Base-by-base conservation (phyloP, 768 basidiomycete species). In the Rhodocollybia butyracea region DNA sequence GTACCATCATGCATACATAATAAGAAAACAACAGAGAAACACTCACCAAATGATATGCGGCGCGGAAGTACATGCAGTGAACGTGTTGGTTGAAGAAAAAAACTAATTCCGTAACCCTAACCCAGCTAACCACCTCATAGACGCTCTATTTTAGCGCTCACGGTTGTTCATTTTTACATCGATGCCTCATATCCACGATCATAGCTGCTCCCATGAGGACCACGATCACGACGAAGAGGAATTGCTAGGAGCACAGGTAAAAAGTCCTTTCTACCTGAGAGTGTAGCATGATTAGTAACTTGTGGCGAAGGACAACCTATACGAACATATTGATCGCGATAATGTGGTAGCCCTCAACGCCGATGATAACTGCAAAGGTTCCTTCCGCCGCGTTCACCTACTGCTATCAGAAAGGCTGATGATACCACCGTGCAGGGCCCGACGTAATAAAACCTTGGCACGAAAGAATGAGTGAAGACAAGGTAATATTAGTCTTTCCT, bases 391-490 rank as follows among this genome's bases (percentile, higher is more conserved):
- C n/a, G n/a, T n/a, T n/a, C n/a, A n/a, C n/a, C n/a, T n/a, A n/a
- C n/a, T n/a, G n/a, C n/a, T n/a, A n/a, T n/a, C n/a, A n/a, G n/a
- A n/a, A n/a, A n/a, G n/a, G n/a, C n/a, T n/a, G n/a, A n/a, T n/a
- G n/a, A n/a, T n/a, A n/a, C n/a, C n/a, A n/a, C n/a, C n/a, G n/a
- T n/a, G n/a, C n/a, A n/a, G n/a, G n/a, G n/a, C n/a, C n/a, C 5
- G 76, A 76, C 47, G 74, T 91, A 26, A 86, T 96, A 63, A 97
- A 96, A 71, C 87, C 93, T 1, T 96, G 94, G 94, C 76, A 94
- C 62, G 70, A 86, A 57, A 82, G 91, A 32, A 67, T 81, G 53
- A 84, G 88, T 56, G 91, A 94, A 67, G 71, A 72, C 29, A 73
- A 77, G 73, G 94, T 94, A 64, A 61, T 79, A 46, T 12, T 29